These are phyloP conservation scores for Simmondsia chinensis DNA, from an alignment of 148 eudicot species.

Conservation along the genomic window DNA sequence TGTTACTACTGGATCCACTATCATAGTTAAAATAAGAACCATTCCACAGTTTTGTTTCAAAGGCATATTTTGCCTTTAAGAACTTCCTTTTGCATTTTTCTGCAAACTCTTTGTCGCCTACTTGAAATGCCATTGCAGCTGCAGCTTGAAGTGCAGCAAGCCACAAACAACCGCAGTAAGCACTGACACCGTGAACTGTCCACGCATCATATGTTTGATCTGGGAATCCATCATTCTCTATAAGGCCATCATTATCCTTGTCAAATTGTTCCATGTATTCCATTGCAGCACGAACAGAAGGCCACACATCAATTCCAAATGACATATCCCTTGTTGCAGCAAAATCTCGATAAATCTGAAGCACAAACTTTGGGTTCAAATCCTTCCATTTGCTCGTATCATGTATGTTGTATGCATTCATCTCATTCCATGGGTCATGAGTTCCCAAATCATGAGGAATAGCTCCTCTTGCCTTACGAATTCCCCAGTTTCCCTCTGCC, in stretches of 20 bases:
- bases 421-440: constrained; percentile 99
- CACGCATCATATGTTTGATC: constrained; percentile 98
- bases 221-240: constrained; percentile 96
- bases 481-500: constrained; percentile 87
- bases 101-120: constrained; percentile 73
- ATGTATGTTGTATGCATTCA: constrained; percentile 98
- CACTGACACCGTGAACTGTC: constrained; percentile 98
- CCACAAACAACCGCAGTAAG: constrained; percentile 97
- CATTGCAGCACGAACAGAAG: constrained; percentile 93
- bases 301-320: constrained; percentile 96
- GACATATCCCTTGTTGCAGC: constrained; percentile 86
- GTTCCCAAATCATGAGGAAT: constrained; percentile 96
- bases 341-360: constrained; percentile 93
- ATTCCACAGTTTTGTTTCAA: constrained; percentile 78
- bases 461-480: constrained; percentile 91
- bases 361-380: constrained; percentile 93
- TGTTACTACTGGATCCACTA: constrained; percentile 93
- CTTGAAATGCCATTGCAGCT: constrained; percentile 82
- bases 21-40: constrained; percentile 97
- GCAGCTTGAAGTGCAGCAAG: constrained; percentile 97
- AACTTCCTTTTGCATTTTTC: constrained; percentile 75
- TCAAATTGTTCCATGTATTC: constrained; percentile 97
- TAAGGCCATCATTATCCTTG: constrained; percentile 72
- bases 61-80: constrained; percentile 54
- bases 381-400: constrained; percentile 99